These are phyloP conservation scores for Aspergillus quadrilineatus DNA, from an alignment of 2,329 filamentous ascomycete species.

Conservation along the genomic window DNA sequence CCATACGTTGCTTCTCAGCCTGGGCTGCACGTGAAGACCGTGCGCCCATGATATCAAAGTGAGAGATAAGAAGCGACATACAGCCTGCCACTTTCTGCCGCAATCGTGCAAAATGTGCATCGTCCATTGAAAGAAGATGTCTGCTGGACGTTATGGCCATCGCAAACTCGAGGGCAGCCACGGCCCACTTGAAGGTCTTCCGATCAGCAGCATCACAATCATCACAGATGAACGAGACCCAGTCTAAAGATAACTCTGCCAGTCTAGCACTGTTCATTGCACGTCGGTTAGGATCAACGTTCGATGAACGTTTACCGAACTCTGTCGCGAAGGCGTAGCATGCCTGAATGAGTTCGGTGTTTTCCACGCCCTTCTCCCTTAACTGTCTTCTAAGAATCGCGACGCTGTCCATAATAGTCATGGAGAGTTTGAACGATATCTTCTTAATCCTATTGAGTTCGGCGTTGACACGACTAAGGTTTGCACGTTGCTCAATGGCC, in stretches of 20 bases:
- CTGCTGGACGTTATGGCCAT: slow-evolving; percentile 96
- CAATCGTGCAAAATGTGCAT: slow-evolving; percentile 80
- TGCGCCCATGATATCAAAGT: slow-evolving; percentile 99
- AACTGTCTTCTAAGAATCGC: slow-evolving; percentile 88
- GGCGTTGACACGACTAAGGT: slow-evolving; percentile 85
- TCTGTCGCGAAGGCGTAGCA: slow-evolving; percentile 99
- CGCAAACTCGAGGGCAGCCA: slow-evolving; percentile 89
- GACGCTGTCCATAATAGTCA: slow-evolving; percentile 98
- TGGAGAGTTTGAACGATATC: slow-evolving; percentile 93
- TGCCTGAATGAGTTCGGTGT: slow-evolving; percentile 93
- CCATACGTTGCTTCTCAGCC: slow-evolving; percentile 84
- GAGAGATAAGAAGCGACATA: slow-evolving; percentile 95
- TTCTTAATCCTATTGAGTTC: slow-evolving; percentile 92
- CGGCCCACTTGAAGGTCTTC: slow-evolving; percentile 96
- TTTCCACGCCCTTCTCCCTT: slow-evolving; percentile 66
- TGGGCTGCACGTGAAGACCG: slow-evolving; percentile 90
- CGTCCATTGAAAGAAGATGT: slow-evolving; percentile 86
- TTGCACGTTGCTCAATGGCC: slow-evolving; percentile 87
- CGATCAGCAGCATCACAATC: slow-evolving; percentile 92
- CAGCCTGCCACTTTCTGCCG: slow-evolving; percentile 90
- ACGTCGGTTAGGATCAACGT: slow-evolving; percentile 91
- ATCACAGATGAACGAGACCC: slow-evolving; percentile 97
- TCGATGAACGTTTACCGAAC: slow-evolving; percentile 89
- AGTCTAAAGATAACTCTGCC: slow-evolving; percentile 88
- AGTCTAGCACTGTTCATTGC: slow-evolving; percentile 98